Conservation (phyloP, 805 yeast species). For the Kluyveromyces aestuarii region DNA sequence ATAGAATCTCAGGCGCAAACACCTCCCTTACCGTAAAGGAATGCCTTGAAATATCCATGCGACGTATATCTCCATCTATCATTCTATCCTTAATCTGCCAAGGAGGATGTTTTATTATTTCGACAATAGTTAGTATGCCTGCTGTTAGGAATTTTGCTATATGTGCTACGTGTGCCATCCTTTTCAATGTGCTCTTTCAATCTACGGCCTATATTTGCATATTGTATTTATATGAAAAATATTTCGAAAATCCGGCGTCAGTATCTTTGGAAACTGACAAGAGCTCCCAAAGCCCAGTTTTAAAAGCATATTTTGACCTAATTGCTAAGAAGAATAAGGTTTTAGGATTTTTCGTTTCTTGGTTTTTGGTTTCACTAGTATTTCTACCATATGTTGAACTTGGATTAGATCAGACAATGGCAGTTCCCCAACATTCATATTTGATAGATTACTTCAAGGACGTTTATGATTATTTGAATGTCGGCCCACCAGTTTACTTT, state of each 20-base stretch:
- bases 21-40: constrained; percentile 44
- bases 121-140: constrained; percentile 84
- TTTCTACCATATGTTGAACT: constrained; percentile 59
- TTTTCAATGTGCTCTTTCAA: constrained; percentile 69
- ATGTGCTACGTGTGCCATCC: constrained; percentile 80
- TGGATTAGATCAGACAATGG: constrained; percentile 86
- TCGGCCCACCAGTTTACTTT: constrained; percentile 89
- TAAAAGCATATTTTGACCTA: constrained; percentile 46
- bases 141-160: constrained; percentile 91
- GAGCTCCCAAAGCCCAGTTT: constrained; percentile 20
- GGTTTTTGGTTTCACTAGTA: constrained; percentile 63
- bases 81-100: constrained; percentile 70
- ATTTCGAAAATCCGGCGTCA: constrained; percentile 7
- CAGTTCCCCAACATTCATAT: constrained; percentile 78
- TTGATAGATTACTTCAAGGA: constrained; percentile 74
- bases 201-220: constrained; percentile 73
- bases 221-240: constrained; percentile 33
- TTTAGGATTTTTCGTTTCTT: constrained; percentile 43
- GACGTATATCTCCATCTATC: constrained; percentile 81
- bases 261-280: constrained; percentile 4
- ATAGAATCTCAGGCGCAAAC: constrained; percentile 38
- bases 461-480: constrained; percentile 59
- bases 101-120: constrained; percentile 67
- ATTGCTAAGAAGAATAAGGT: constrained; percentile 44
- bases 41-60: constrained; percentile 55